Percentiles rank a stretch among this genome's conserved stretches.
phyloP scores from a whole-genome alignment of 2,329 filamentous ascomycete species.

The Meredithiella fracta region DNA sequence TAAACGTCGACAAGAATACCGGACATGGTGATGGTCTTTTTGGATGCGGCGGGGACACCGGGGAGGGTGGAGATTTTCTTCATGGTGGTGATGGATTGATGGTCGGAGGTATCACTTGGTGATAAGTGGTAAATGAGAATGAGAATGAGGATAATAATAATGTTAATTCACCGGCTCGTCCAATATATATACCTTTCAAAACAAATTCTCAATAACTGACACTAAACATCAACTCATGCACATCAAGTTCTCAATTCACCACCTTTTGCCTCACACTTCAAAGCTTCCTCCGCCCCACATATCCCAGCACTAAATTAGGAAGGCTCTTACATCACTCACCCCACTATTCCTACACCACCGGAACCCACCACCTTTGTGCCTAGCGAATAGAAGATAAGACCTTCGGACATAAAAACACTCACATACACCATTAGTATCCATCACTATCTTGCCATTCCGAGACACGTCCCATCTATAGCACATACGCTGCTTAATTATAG shows the following conservation, averaged over 20 bases:
- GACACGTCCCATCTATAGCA: too few relatives aligned
- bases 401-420: too few relatives aligned
- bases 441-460: too few relatives aligned
- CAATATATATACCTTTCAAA: too few relatives aligned
- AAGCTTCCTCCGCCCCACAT: not conserved
- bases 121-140: not conserved
- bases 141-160: not conserved
- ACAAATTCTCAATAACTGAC: too few relatives aligned
- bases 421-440: too few relatives aligned
- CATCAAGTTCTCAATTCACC: too few relatives aligned
- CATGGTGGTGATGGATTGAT: not conserved
- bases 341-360: not conserved
- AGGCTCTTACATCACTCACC: not conserved
- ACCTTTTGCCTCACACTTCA: too few relatives aligned
- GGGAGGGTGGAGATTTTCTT: not conserved
- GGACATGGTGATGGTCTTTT: slow-evolving; percentile 51
- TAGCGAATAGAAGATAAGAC: too few relatives aligned
- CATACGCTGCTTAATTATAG: too few relatives aligned
- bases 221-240: too few relatives aligned
- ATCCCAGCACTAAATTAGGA: not conserved
- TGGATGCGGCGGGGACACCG: slow-evolving; percentile 33
- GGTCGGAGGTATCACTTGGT: not conserved
- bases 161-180: too few relatives aligned
- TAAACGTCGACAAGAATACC: slow-evolving; percentile 68
- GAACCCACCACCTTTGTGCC: not conserved